Base-by-base conservation (phyloP, 164 flowering plant species). In the Saururus chinensis region DNA sequence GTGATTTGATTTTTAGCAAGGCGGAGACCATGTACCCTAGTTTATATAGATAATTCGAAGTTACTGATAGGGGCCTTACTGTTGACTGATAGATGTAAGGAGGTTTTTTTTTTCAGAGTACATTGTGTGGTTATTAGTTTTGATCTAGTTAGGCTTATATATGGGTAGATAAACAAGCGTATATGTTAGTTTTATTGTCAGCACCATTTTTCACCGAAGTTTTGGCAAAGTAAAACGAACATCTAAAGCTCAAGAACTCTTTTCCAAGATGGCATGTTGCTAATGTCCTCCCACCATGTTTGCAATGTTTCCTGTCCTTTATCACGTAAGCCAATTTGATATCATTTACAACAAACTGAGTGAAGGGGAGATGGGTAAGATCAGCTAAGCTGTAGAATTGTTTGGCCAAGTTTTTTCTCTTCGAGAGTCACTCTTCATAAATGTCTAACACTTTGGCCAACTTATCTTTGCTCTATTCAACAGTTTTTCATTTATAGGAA, bases 321-420 rank as follows among this genome's bases (percentile, higher is more conserved):
- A 84, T 67, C 77, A 84, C 1, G 37, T 74, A 40, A 26, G 62
- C 83, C 72, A 77, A 76, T 14, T 69, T 76, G 59, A 70, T 53
- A n/a, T 59, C 68, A 42, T 57, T 69, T 59, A 73, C 63, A 55
- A 84, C 51, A 58, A 74, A 76, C 10, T 77, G 73, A 13, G 78
- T 72, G 64, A 74, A 79, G 0, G 86, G 83, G 7, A 84, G 68
- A 64, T 80, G 82, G 56, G 76, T 64, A 1, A 82, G 77, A 64
- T n/a, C 81, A 59, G 85, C 85, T n/a, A 84, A 68, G 71, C 84
- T 81, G 53, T 71, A 75, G 71, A 79, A 79, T 84, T 83, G n/a
- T 17, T 84, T 83, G 41, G 81, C 88, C 64, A 84, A 69, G 74
- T 81, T 81, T 55, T 78, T 77, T 73, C 73, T 75, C 58, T 66